These are phyloP conservation scores for Fusarium subtropicale DNA, from an alignment of 2,329 filamentous ascomycete genomes.

Conservation along the genomic window DNA sequence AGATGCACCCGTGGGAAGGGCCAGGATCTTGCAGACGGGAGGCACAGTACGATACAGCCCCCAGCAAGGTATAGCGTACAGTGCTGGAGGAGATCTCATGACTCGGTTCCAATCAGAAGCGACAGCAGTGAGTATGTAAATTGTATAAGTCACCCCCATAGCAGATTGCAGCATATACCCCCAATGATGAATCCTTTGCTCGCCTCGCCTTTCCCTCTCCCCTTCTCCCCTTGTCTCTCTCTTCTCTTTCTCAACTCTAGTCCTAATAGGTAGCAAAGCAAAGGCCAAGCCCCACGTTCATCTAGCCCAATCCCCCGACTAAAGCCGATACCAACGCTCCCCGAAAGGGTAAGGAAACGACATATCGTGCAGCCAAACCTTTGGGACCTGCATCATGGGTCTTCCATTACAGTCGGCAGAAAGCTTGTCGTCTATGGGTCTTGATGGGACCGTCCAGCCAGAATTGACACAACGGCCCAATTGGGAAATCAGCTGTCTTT, in stretches of 20 bases:
- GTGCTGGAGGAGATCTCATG: slow-evolving; percentile 39
- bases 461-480: slow-evolving; percentile 43
- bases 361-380: slow-evolving; percentile 49
- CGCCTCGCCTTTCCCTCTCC: slow-evolving; percentile 8
- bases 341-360: slow-evolving; percentile 50
- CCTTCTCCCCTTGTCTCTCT: neutral
- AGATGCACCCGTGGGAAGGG: neutral
- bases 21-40: neutral
- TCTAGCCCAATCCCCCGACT: slow-evolving; percentile 35
- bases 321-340: slow-evolving; percentile 38
- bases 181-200: slow-evolving; percentile 17
- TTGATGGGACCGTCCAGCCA: slow-evolving; percentile 36
- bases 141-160: slow-evolving; percentile 29
- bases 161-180: slow-evolving; percentile 17
- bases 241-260: neutral
- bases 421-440: slow-evolving; percentile 42
- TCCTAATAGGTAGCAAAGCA: neutral
- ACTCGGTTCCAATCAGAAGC: slow-evolving; percentile 34
- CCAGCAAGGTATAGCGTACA: slow-evolving; percentile 6
- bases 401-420: slow-evolving; percentile 37
- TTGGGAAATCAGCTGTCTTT: slow-evolving; percentile 46
- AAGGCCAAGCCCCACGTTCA: slow-evolving; percentile 28
- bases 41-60: neutral
- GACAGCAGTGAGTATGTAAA: slow-evolving; percentile 20
- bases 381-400: slow-evolving; percentile 44